Base-by-base conservation (phyloP, 164 flowering plant genomes). In the Sextonia rubra region DNA sequence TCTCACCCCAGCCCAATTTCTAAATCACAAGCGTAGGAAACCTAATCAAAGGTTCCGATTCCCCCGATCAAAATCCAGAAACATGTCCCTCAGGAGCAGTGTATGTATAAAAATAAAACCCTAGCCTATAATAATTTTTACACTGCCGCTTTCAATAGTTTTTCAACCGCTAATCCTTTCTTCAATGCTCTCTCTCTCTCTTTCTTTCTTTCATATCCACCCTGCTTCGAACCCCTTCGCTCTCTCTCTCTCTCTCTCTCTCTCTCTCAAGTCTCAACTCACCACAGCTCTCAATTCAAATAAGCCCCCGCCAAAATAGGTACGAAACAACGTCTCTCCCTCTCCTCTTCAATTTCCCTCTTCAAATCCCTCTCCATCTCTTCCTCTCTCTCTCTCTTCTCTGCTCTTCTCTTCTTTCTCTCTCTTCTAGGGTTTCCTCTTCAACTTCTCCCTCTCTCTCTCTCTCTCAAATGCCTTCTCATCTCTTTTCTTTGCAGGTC, bases 241-340 rank as follows among this genome's bases (percentile, higher is more conserved):
- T 58, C 61, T 58, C 61, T 58, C 61, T n/a, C 61, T n/a, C 64
- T 60, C 64, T 60, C 63, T 11, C 64, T 60, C 64, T 24, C 64
- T n/a, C 64, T 8, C 27, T 61, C 27, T 4, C 27, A 17, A 12
- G 18, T 61, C 29, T 12, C 64, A 4, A 12, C 64, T 24, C 26
- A 61, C 29, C 14, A 11, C 24, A 22, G 25, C 47, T 26, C 67
- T 20, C 22, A 29, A 14, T 29, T 29, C 20, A 27, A 18, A 27
- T 27, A 64, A 14, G n/a, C 14, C 44, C 44, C 67, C 44, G 15
- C 30, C 67, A 26, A 64, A 27, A 27, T 8, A 64, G 27, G 67
- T 20, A 14, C 27, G 27, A 32, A 15, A 17, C 5, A 64, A 64
- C 37, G n/a, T 26, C 2, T 64, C 5, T 15, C 18, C 27, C 30